Evolutionary conservation across 2,329 filamentous ascomycete species (phyloP).

Genomic region (Colletotrichum sp.): DNA sequence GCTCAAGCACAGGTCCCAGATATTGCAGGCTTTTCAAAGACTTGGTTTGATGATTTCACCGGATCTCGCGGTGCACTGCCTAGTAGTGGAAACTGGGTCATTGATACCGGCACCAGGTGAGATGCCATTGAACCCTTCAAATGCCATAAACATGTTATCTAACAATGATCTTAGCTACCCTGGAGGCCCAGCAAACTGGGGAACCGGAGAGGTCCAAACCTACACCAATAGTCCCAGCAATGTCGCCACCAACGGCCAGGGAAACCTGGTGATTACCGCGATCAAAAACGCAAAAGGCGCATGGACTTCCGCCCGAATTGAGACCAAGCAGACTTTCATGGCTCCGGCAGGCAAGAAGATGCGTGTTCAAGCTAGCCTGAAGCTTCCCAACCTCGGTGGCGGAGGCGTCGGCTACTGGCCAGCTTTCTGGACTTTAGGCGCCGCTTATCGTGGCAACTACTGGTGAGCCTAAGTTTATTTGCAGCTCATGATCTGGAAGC

Average conservation of each 20-base stretch:
- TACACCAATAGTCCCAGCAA: constrained; percentile 49
- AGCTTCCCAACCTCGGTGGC: constrained; percentile 27
- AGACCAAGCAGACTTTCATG: constrained; percentile 39
- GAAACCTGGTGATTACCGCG: constrained; percentile 51
- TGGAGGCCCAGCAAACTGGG: constrained; percentile 49
- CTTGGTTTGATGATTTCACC: constrained; percentile 50
- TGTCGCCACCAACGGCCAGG: constrained; percentile 52
- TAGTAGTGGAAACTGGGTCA: constrained; percentile 47
- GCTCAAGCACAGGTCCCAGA: not conserved
- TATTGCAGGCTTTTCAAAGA: constrained; percentile 34
- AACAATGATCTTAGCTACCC: constrained; percentile 35
- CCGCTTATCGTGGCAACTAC: constrained; percentile 40
- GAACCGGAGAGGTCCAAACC: constrained; percentile 50
- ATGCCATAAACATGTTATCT: not conserved
- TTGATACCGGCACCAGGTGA: constrained; percentile 40
- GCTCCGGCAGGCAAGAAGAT: constrained; percentile 36
- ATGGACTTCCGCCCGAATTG: constrained; percentile 52
- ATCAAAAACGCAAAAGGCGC: constrained; percentile 34
- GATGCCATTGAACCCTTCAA: too few species aligned
- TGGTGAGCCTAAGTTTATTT: constrained; percentile 27
- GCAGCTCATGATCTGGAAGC: constrained; percentile 56
- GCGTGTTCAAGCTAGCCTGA: constrained; percentile 42
- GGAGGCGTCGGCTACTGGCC: constrained; percentile 45
- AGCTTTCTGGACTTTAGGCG: constrained; percentile 51
- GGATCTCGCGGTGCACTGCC: constrained; percentile 40